phyloP scores from a whole-genome alignment of 441 rosid species.

The Euphorbia celastroides region DNA sequence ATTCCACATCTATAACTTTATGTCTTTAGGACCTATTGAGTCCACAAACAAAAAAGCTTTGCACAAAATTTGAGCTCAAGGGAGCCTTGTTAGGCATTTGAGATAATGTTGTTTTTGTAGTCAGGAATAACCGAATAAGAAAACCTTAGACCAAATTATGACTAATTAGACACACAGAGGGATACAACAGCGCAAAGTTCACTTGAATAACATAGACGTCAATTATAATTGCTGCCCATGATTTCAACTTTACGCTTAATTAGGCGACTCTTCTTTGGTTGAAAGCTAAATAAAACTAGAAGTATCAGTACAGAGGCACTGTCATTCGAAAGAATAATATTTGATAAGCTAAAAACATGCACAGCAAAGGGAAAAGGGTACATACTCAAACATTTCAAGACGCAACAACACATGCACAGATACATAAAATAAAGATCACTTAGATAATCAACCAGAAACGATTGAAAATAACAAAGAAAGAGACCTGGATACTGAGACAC shows the following conservation, averaged over 20 bases:
- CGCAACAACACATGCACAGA: neutral
- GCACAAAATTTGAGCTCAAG: neutral
- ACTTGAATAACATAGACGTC: neutral
- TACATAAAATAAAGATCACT: neutral
- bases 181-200: neutral
- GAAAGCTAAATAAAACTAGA: neutral
- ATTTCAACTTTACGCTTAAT: neutral
- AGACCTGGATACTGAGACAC: slow-evolving; percentile 78
- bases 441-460: neutral
- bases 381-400: neutral
- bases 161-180: neutral
- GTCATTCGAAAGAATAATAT: neutral
- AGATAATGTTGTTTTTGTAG: neutral
- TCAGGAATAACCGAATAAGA: neutral
- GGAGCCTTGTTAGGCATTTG: no score
- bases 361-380: neutral
- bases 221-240: neutral
- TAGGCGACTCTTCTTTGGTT: neutral
- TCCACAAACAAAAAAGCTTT: neutral
- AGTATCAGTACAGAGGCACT: neutral
- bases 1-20: neutral
- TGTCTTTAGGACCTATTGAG: neutral
- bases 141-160: neutral
- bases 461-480: slow-evolving; percentile 5
- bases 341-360: neutral